These are phyloP conservation scores for Aspergillus texensis DNA, from an alignment of 2,329 filamentous ascomycete genomes.

Conservation along the genomic window DNA sequence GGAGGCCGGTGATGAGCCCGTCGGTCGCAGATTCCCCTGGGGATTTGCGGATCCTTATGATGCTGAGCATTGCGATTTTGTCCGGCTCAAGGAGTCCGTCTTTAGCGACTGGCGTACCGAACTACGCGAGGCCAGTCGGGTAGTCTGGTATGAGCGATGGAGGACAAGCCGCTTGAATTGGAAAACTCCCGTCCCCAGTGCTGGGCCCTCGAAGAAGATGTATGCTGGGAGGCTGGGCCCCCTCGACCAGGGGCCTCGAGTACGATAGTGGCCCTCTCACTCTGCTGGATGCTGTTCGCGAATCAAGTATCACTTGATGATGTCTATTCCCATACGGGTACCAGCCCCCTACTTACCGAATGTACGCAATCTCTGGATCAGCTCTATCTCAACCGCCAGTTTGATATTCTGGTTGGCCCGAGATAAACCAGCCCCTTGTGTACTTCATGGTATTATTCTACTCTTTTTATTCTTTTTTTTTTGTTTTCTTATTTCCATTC, in stretches of 20 bases:
- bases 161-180: constrained; percentile 61
- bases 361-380: background rate
- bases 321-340: background rate
- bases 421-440: background rate
- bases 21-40: constrained; percentile 93
- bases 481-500: constrained; percentile 3
- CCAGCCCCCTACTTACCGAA: background rate
- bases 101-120: constrained; percentile 94
- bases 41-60: constrained; percentile 95
- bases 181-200: constrained; percentile 24
- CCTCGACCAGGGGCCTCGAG: constrained; percentile 1
- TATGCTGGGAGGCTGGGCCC: constrained; percentile 36
- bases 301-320: background rate
- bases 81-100: constrained; percentile 84
- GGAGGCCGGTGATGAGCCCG: constrained; percentile 55
- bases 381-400: background rate
- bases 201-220: constrained; percentile 25
- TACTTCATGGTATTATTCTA: background rate
- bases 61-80: constrained; percentile 88
- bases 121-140: constrained; percentile 83
- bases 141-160: constrained; percentile 96
- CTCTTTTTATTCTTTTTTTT: constrained; percentile 1
- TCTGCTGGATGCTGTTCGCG: background rate
- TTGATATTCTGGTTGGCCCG: background rate
- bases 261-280: background rate